phyloP scores from a whole-genome alignment of 192 early-diverging fungal species.

The Backusella tarrabulga region DNA sequence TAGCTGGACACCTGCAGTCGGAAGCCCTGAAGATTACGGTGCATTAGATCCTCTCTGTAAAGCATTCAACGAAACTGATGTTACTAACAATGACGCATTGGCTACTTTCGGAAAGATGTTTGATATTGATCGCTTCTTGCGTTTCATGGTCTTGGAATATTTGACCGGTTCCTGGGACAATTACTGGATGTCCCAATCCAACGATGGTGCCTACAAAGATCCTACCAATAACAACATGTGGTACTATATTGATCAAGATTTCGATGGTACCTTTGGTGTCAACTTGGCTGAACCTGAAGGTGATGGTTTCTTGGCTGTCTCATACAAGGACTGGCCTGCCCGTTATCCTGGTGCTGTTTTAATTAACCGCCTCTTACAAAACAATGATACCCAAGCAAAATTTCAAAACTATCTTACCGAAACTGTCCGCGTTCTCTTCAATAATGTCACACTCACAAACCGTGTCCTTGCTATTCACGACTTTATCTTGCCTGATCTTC shows the following conservation, averaged over 20 bases:
- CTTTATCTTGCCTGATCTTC: slow-evolving; percentile 44
- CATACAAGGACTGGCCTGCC: slow-evolving; percentile 38
- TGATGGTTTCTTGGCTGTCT: slow-evolving; percentile 20
- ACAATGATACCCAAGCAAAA: slow-evolving; percentile 25
- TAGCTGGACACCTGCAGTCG: slow-evolving; percentile 22
- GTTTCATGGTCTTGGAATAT: slow-evolving; percentile 53
- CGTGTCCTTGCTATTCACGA: slow-evolving; percentile 43
- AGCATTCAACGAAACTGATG: slow-evolving; percentile 29
- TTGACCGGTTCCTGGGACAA: slow-evolving; percentile 46
- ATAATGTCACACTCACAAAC: slow-evolving; percentile 47
- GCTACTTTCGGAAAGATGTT: slow-evolving; percentile 31
- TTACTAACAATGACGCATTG: slow-evolving; percentile 31
- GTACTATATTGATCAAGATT: slow-evolving; percentile 50
- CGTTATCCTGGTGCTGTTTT: slow-evolving; percentile 37
- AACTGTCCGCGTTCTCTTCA: slow-evolving; percentile 43
- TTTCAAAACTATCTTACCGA: slow-evolving; percentile 47
- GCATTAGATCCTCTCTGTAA: slow-evolving; percentile 35
- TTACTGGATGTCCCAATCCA: slow-evolving; percentile 47
- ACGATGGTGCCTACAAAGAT: slow-evolving; percentile 48
- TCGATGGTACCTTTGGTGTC: slow-evolving; percentile 51
- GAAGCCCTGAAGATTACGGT: slow-evolving; percentile 23
- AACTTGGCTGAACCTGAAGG: slow-evolving; percentile 30
- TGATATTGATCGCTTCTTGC: slow-evolving; percentile 39
- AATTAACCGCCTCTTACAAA: slow-evolving; percentile 48
- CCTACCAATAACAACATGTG: slow-evolving; percentile 34